A percentile compares a stretch with the other conserved stretches of the same genome.
These are phyloP conservation scores for Aspergillus heteromorphus DNA, from an alignment of 495 filamentous ascomycete genomes.

Conservation along the genomic window DNA sequence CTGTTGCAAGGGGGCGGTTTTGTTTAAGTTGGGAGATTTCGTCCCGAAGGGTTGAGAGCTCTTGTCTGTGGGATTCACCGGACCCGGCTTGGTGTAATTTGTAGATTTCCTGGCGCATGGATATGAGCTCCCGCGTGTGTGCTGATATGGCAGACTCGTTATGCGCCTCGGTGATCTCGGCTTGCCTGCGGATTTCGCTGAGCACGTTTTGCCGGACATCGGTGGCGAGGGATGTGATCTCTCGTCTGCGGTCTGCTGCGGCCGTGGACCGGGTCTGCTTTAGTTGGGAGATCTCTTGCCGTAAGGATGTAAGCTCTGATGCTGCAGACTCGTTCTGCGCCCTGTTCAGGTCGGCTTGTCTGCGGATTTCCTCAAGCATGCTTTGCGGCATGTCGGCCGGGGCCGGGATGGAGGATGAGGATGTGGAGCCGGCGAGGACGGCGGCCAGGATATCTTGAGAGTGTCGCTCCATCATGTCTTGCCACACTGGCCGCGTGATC, in stretches of 20 bases:
- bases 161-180: background rate
- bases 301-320: background rate
- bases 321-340: background rate
- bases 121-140: too few species aligned
- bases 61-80: too few species aligned
- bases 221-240: too few species aligned
- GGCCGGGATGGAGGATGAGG: background rate
- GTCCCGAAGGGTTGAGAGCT: too few species aligned
- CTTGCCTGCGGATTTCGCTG: conserved; percentile 1
- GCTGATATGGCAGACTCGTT: background rate
- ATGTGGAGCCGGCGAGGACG: conserved; percentile 11
- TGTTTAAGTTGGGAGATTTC: too few species aligned
- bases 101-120: too few species aligned
- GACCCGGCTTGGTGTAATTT: too few species aligned
- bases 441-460: conserved; percentile 24
- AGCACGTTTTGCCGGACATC: background rate
- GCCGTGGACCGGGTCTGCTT: too few species aligned
- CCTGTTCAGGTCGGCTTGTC: too few species aligned
- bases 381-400: background rate
- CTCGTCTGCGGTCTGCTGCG: too few species aligned
- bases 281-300: too few species aligned
- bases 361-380: background rate
- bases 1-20: too few species aligned
- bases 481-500: conserved; percentile 10
- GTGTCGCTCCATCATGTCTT: conserved; percentile 23